phyloP scores from a whole-genome alignment of 2,329 filamentous ascomycete species.

The Colletotrichum orbiculare region DNA sequence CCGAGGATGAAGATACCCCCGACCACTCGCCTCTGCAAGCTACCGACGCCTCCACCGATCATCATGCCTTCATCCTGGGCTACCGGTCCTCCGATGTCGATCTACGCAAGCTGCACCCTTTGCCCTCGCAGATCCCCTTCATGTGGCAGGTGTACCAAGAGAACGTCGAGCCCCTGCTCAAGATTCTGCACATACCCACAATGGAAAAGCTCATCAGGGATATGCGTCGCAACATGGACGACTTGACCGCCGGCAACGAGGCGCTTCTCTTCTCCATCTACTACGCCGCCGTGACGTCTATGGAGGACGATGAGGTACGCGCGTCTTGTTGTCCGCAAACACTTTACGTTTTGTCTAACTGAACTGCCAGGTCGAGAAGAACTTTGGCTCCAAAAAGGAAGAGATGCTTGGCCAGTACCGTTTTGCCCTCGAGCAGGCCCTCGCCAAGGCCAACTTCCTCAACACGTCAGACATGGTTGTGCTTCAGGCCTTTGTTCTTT shows the following conservation, averaged over 20 bases:
- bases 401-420: slow-evolving; percentile 60
- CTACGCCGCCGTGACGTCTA: slow-evolving; percentile 66
- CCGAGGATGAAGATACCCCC: slow-evolving; percentile 68
- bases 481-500: slow-evolving; percentile 68
- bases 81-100: slow-evolving; percentile 79
- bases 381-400: slow-evolving; percentile 57
- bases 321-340: not conserved
- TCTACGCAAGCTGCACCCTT: slow-evolving; percentile 71
- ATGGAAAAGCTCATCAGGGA: slow-evolving; percentile 70
- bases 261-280: slow-evolving; percentile 74
- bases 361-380: slow-evolving; percentile 44
- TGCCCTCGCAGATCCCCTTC: slow-evolving; percentile 71
- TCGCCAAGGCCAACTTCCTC: slow-evolving; percentile 68
- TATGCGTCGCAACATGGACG: slow-evolving; percentile 68
- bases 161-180: slow-evolving; percentile 79
- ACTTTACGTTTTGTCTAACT: slow-evolving; percentile 1
- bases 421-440: slow-evolving; percentile 65
- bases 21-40: slow-evolving; percentile 52
- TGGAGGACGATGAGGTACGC: slow-evolving; percentile 69
- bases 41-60: slow-evolving; percentile 54
- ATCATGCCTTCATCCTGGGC: slow-evolving; percentile 79
- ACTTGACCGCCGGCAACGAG: slow-evolving; percentile 66
- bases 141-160: slow-evolving; percentile 79
- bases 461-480: slow-evolving; percentile 66
- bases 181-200: slow-evolving; percentile 77